Evolutionary conservation across 225 moss, liverwort and hornwort species (phyloP), one percentile per base, ranked within the genome.

Genomic region (Thuidium tamariscinum): DNA sequence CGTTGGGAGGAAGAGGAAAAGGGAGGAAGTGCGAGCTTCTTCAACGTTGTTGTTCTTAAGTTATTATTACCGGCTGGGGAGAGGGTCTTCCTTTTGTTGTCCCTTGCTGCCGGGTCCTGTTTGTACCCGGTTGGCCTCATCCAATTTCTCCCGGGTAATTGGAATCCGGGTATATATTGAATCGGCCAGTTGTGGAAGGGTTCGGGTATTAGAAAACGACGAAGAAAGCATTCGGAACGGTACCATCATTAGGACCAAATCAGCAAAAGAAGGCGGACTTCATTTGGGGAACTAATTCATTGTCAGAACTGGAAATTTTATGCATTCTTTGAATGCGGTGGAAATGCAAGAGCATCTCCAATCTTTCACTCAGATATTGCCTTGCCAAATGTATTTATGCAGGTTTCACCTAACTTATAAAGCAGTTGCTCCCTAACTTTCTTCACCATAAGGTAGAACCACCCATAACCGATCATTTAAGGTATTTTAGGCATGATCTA

Each of bases 21-120:
- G 51, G 57, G 36, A 66, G 65, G 62, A 57, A 75, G 62, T 29
- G 34, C 56, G 76, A 81, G 82, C 74, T 87, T 56, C 79, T 88
- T 62, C 90, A 90, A 79, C 74, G 90, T 66, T 86, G 85, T 63
- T 72, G 34, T 66, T 30, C 79, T 86, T 77, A 48, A 73, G 73
- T 48, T 48, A 73, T 48, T 72, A 29, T 39, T 82, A 77, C 83
- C 60, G 48, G 83, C 68, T 55, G 75, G 21, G 37, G 37, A 16
- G 39, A 13, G 32, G 73, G n/a, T 36, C 61, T 48, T 63, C 30
- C 74, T 37, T 44, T 82, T 89, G 81, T 81, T 84, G 75, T 64
- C 81, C 81, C 81, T 67, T 88, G 81, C 81, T 85, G 85, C 88
- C 85, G 85, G 74, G 81, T 74, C 49, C 56, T 2, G 8, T 5